These are phyloP conservation scores for Trichoderma parareesei DNA, from an alignment of 495 filamentous ascomycete species.

Conservation along the genomic window DNA sequence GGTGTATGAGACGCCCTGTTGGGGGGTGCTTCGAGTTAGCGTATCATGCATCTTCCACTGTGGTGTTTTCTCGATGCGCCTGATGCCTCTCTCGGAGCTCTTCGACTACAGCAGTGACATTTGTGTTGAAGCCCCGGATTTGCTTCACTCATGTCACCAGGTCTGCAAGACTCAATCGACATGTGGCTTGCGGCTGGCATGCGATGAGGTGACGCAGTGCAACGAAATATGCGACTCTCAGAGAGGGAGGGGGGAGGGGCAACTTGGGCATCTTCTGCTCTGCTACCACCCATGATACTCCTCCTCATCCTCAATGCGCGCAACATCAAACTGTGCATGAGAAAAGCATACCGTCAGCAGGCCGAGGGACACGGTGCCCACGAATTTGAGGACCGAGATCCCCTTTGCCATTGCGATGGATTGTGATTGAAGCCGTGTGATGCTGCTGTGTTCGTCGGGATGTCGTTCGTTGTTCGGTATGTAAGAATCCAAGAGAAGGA, in stretches of 20 bases:
- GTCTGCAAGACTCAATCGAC: background rate
- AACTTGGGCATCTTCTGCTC: background rate
- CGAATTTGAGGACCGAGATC: conserved; percentile 75
- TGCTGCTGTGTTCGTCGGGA: background rate
- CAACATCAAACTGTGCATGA: too few species aligned
- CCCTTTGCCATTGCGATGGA: conserved; percentile 51
- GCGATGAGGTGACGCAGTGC: background rate
- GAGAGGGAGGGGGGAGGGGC: background rate
- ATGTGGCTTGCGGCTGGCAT: background rate
- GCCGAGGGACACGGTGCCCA: conserved; percentile 79
- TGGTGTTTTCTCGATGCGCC: background rate
- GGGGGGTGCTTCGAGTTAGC: too few species aligned
- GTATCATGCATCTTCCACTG: too few species aligned
- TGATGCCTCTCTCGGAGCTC: background rate
- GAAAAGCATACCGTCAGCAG: conserved; percentile 64
- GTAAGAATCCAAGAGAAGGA: background rate
- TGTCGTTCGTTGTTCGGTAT: background rate
- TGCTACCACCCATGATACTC: background rate
- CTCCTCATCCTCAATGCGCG: background rate
- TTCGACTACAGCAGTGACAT: background rate
- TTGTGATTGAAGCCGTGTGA: background rate
- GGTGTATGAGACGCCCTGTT: conserved; percentile 76
- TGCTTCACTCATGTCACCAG: background rate
- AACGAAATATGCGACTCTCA: conserved; percentile 17
- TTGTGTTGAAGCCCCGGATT: background rate